Conservation (phyloP, 2,329 filamentous ascomycete genomes). For the Lachnellula cervina region DNA sequence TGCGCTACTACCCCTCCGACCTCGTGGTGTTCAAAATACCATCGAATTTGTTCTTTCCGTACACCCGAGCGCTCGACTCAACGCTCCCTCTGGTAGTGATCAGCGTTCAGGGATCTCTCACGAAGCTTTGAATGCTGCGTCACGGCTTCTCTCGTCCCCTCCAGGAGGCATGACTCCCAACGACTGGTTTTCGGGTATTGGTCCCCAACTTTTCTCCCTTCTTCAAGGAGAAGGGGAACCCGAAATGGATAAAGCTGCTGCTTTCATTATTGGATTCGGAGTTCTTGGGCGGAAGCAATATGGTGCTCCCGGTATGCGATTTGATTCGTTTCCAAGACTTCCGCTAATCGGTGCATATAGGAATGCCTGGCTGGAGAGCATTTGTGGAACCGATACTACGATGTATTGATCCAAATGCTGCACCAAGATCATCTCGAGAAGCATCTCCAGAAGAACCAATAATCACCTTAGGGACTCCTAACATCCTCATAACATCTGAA, state of each 20-base stretch:
- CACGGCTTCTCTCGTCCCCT: constrained; percentile 55
- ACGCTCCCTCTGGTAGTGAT: constrained; percentile 27
- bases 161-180: constrained; percentile 50
- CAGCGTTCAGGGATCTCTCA: constrained; percentile 61
- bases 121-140: constrained; percentile 61
- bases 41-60: constrained; percentile 69
- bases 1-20: constrained; percentile 55
- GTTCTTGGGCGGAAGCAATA: constrained; percentile 59
- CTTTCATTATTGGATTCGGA: constrained; percentile 61
- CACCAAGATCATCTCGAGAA: not conserved
- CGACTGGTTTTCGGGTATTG: constrained; percentile 56
- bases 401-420: constrained; percentile 41
- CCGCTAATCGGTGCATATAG: constrained; percentile 30
- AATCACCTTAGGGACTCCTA: constrained; percentile 13
- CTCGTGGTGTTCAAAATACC: constrained; percentile 60
- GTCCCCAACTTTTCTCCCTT: constrained; percentile 55
- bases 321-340: constrained; percentile 10
- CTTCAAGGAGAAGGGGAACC: constrained; percentile 56
- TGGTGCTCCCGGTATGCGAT: constrained; percentile 53
- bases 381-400: constrained; percentile 56
- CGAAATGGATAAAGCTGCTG: constrained; percentile 54
- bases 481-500: constrained; percentile 37
- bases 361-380: constrained; percentile 54
- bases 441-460: constrained; percentile 7
- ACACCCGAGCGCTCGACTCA: constrained; percentile 42